phyloP scores from a whole-genome alignment of 1,284 basidiomycete genomes.

The Pascua guehoae region DNA sequence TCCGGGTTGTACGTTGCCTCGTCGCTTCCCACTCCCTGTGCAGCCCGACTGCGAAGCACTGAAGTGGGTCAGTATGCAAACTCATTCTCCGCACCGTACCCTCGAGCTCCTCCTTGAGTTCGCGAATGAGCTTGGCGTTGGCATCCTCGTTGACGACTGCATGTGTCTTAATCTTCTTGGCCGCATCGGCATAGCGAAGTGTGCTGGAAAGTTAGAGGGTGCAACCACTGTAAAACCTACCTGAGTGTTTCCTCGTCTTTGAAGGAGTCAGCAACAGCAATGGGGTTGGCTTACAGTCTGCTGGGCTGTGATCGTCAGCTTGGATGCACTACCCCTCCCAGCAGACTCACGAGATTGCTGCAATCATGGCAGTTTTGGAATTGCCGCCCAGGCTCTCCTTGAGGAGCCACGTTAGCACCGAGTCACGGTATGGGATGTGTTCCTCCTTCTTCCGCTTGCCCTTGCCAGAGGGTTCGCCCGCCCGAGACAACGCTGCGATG shows the following conservation, averaged over 20 bases:
- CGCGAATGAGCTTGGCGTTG: slow-evolving; percentile 89
- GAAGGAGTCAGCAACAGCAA: neutral
- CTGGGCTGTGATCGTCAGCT: slow-evolving; percentile 55
- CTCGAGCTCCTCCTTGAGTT: slow-evolving; percentile 97
- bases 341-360: slow-evolving; percentile 71
- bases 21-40: slow-evolving; percentile 55
- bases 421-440: slow-evolving; percentile 91
- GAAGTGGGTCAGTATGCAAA: neutral
- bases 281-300: slow-evolving; percentile 56
- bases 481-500: slow-evolving; percentile 82
- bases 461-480: slow-evolving; percentile 55
- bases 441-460: slow-evolving; percentile 73
- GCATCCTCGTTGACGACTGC: slow-evolving; percentile 98
- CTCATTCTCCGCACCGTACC: slow-evolving; percentile 52
- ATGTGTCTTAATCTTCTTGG: slow-evolving; percentile 99
- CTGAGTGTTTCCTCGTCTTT: slow-evolving; percentile 90
- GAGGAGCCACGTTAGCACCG: slow-evolving; percentile 92
- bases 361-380: slow-evolving; percentile 84
- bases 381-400: slow-evolving; percentile 96
- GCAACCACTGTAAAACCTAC: slow-evolving; percentile 15
- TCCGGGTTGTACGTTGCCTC: slow-evolving; percentile 83
- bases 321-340: no score
- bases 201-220: slow-evolving; percentile 25
- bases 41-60: slow-evolving; percentile 38
- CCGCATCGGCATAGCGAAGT: slow-evolving; percentile 86